Base-by-base conservation (phyloP, 352 stramenopile genomes). In the Phytophthora palmivora region DNA sequence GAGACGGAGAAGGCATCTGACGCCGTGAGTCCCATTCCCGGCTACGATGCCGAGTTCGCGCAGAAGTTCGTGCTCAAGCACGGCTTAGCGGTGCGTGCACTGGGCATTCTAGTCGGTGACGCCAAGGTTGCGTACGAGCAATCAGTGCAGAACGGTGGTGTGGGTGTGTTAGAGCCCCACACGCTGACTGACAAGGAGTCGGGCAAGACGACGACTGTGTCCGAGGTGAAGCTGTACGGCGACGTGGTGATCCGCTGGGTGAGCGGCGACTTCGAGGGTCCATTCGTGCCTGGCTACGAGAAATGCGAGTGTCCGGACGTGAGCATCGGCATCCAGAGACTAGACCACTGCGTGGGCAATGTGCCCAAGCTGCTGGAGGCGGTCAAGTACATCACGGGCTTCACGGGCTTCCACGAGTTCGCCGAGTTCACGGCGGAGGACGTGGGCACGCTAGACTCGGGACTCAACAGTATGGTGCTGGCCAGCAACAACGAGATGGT, bases 391-490 rank as follows among this genome's bases (percentile, higher is more conserved):
- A 72, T 97, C 43, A 92, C 82, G 59, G 49, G 52, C 46, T 91
- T 91, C 47, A 82, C 83, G 8, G 92, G 85, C 14, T 97, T 97
- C 74, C 92, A 97, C 72, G 78, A 97, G 61, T 99, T 98, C 71
- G 87, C 92, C 26, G 95, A 98, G 84, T 98, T 98, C 63, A 97
- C 89, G 32, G 75, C 93, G 14, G 90, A 98, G 50, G 94, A 99
- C 58, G 90, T 99, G 11, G 96, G 96, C 41, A 99, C 96, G 6
- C 63, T 97, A 5, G 93, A 99, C 70, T 97, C 86, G 37, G 95
- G 96, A 2, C 81, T 99, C 3, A 99, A 98, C 76, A 97, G 84
- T 49, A 94, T 98, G 65, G 96, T 98, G 30, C 72, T 98, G 8
- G 89, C 92, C 24, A 97, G 85, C 71, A 95, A 98, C 72, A 95